These are phyloP conservation scores for Aspergillus bridgeri DNA, from an alignment of 495 filamentous ascomycete genomes.

Conservation along the genomic window DNA sequence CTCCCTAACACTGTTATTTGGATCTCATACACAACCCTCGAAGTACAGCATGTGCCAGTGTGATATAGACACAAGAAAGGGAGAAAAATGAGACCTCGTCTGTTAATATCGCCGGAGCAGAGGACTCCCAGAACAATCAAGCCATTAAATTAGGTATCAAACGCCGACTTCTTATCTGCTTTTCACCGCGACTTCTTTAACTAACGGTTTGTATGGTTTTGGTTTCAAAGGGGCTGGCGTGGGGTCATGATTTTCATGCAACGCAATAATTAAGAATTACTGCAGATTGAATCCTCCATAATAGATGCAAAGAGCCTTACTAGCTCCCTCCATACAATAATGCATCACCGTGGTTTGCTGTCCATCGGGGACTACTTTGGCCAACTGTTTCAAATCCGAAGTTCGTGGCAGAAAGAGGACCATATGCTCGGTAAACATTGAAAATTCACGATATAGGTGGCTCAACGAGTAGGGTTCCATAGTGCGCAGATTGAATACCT, in stretches of 20 bases:
- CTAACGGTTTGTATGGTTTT: too few relatives aligned
- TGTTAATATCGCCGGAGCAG: too few relatives aligned
- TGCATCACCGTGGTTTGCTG: slow-evolving; percentile 69
- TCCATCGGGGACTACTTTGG: slow-evolving; percentile 52
- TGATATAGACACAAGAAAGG: too few relatives aligned
- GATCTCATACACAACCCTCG: too few relatives aligned
- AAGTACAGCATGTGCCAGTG: too few relatives aligned
- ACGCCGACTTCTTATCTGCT: too few relatives aligned
- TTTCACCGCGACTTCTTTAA: too few relatives aligned
- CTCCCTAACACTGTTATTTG: too few relatives aligned
- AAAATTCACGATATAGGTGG: slow-evolving; percentile 58
- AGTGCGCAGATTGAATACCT: slow-evolving; percentile 76
- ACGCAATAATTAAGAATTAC: slow-evolving; percentile 10
- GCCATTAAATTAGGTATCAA: too few relatives aligned
- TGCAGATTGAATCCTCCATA: slow-evolving; percentile 45
- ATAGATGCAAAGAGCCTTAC: slow-evolving; percentile 67
- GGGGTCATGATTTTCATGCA: background rate
- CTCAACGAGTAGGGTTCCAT: slow-evolving; percentile 84
- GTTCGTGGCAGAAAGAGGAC: slow-evolving; percentile 86
- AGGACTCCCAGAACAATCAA: too few relatives aligned
- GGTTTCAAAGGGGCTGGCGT: too few relatives aligned
- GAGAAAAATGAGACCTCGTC: too few relatives aligned
- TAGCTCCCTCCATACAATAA: slow-evolving; percentile 87
- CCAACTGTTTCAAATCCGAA: slow-evolving; percentile 81
- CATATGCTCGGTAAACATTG: slow-evolving; percentile 46